Evolutionary conservation across 305 asterid genomes (phyloP).

Genomic region (Striga hermonthica): DNA sequence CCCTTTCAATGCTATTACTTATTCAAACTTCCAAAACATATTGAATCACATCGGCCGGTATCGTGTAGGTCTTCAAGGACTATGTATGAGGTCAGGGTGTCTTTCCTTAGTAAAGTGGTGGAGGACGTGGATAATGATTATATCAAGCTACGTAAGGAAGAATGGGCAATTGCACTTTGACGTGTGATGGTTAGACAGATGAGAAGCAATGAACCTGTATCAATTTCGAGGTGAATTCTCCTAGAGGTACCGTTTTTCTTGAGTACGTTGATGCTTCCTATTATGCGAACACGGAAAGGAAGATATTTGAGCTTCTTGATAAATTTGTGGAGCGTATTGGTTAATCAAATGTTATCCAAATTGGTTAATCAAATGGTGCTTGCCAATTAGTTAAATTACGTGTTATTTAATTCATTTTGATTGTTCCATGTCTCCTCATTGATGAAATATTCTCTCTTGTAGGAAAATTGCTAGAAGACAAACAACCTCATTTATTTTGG

Average conservation of each 20-base stretch:
- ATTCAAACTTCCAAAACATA: no score
- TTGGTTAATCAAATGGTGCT: not conserved
- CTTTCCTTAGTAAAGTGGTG: not conserved
- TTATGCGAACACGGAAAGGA: not conserved
- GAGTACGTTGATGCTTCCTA: not conserved
- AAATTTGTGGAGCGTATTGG: not conserved
- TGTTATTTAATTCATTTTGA: no score
- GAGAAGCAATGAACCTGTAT: not conserved
- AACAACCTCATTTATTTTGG: not conserved
- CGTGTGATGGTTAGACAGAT: not conserved
- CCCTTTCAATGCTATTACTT: no score
- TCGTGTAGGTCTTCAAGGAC: no score
- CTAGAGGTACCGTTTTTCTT: not conserved
- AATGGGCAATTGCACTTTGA: not conserved
- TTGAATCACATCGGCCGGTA: no score
- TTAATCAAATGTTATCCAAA: not conserved
- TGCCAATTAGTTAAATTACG: not conserved
- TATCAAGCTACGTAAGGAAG: not conserved
- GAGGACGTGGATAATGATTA: not conserved
- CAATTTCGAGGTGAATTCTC: not conserved
- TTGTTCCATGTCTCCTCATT: no score
- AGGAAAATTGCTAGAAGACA: not conserved
- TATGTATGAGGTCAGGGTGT: not conserved
- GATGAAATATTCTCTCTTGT: no score
- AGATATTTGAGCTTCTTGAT: not conserved